Evolutionary conservation across 495 filamentous ascomycete species (phyloP).

Genomic region (Beverwykella pulmonaria): DNA sequence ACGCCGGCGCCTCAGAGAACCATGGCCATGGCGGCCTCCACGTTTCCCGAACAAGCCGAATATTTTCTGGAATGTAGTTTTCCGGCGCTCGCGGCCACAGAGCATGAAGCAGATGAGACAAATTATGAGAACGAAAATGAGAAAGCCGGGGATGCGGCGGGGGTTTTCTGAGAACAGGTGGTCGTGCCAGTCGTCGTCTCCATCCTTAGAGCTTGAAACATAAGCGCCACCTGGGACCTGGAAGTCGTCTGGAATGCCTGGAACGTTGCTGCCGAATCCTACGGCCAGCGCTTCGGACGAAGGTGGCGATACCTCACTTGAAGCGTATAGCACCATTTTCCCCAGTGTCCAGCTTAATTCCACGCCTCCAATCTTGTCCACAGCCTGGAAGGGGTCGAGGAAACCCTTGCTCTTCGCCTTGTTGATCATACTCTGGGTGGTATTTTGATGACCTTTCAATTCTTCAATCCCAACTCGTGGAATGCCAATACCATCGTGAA

Average conservation of each 20-base stretch:
- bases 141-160: slow-evolving; percentile 70
- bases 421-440: slow-evolving; percentile 71
- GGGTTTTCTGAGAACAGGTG: slow-evolving; percentile 63
- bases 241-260: slow-evolving; percentile 70
- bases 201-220: slow-evolving; percentile 52
- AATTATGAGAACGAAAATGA: slow-evolving; percentile 74
- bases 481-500: slow-evolving; percentile 94
- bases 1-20: slow-evolving; percentile 55
- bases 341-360: slow-evolving; percentile 99
- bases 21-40: slow-evolving; percentile 33
- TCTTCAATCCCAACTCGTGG: slow-evolving; percentile 84
- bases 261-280: slow-evolving; percentile 85
- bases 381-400: slow-evolving; percentile 85
- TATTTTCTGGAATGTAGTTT: slow-evolving; percentile 63
- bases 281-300: slow-evolving; percentile 68
- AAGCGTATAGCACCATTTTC: slow-evolving; percentile 96
- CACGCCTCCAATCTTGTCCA: slow-evolving; percentile 86
- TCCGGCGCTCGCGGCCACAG: slow-evolving; percentile 70
- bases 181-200: slow-evolving; percentile 75
- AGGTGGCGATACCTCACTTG: slow-evolving; percentile 76
- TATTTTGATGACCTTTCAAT: slow-evolving; percentile 58
- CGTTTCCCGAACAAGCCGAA: slow-evolving; percentile 50
- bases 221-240: slow-evolving; percentile 70
- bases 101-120: slow-evolving; percentile 67
- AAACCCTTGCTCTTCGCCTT: slow-evolving; percentile 78